Base-by-base conservation (phyloP, 1,139 yeast species). In the Diutina siamensis region DNA sequence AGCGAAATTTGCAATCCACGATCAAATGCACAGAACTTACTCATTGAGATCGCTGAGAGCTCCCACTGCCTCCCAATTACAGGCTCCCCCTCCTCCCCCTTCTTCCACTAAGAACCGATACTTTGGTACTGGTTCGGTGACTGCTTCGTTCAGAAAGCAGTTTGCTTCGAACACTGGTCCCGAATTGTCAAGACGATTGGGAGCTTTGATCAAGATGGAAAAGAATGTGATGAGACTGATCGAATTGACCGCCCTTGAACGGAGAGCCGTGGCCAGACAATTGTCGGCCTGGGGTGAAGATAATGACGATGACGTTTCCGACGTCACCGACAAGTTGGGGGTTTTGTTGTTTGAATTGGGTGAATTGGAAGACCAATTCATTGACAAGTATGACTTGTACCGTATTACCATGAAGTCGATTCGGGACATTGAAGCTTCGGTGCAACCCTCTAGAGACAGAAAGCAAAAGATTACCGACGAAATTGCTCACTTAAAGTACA, bases 361-460 rank as follows among this genome's bases (percentile, higher is more conserved):
- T 67, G 94, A 83, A 66, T 72, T 83, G 60, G 94, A 85, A 67
- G 94, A 83, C 66, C 89, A 82, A 64, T 85, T 80, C 69, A 83
- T 84, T 57, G 92, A 82, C 69, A 80, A 83, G 66, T 82, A 84
- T 63, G 94, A 85, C 60, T 92, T 83, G 65, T 83, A 83, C 71
- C 78, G 94, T 71, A 76, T 83, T 59, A 83, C 92, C 48, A 67
- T 85, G 62, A 84, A 84, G 67, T 74, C 85, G 40, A 78, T 85
- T 58, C 75, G 94, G 68, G 84, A 85, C 67, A 83, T 85, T 55
- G 94, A 85, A 68, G 85, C 84, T 48, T 81, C 89, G 44, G 92
- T 85, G 51, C 92, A 83, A 65, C 94, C 94, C 47, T 80, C 89
- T 45, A 74, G 94, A 68, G 89, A 83, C 66, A 80, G 94, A 64